phyloP scores from a whole-genome alignment of 2,329 filamentous ascomycete genomes.

The Phaeomoniella chlamydospora region DNA sequence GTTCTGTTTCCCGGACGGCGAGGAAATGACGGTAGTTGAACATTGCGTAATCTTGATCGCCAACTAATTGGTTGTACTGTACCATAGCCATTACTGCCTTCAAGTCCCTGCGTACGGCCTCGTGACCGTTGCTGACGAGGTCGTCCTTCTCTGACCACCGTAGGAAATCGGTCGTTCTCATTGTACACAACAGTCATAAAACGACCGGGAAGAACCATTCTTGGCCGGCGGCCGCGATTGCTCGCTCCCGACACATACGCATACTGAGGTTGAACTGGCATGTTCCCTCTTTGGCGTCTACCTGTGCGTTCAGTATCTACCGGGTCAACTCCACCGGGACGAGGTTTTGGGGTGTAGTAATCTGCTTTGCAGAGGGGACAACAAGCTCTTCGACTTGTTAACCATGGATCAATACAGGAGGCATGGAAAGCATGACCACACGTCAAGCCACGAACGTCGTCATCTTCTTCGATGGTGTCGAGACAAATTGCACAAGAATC shows the following conservation, averaged over 20 bases:
- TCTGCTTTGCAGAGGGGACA: constrained; percentile 97
- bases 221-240: constrained; percentile 18
- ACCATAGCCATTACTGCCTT: constrained; percentile 1
- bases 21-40: not conserved
- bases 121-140: not conserved
- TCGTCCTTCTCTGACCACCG: constrained; percentile 7
- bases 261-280: constrained; percentile 5
- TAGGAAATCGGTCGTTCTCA: constrained; percentile 12
- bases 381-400: constrained; percentile 85
- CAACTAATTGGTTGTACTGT: not conserved
- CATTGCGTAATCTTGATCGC: not conserved
- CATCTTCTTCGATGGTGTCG: constrained; percentile 84
- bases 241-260: constrained; percentile 10
- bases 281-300: constrained; percentile 10
- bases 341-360: constrained; percentile 89
- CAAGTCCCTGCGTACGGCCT: not conserved
- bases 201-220: constrained; percentile 21
- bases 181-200: constrained; percentile 16
- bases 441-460: constrained; percentile 83
- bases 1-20: not conserved
- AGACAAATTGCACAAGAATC: constrained; percentile 96
- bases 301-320: constrained; percentile 15
- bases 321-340: constrained; percentile 37
- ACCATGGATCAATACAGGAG: constrained; percentile 88
- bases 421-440: constrained; percentile 99